phyloP scores from a whole-genome alignment of 352 stramenopile genomes.

The Phytophthora fragariaefolia region DNA sequence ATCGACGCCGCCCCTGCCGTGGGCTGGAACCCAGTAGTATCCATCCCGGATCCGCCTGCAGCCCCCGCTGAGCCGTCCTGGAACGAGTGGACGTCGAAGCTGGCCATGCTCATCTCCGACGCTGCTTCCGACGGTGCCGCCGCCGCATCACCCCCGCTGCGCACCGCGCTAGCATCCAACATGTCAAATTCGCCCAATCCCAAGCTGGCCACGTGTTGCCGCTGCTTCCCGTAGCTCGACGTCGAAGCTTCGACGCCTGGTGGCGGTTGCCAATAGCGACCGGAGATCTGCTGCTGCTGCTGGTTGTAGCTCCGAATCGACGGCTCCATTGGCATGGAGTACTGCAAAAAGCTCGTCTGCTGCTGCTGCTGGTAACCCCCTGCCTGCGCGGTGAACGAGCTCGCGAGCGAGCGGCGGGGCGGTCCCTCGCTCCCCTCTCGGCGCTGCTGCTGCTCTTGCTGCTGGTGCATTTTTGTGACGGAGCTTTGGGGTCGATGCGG shows the following conservation, averaged over 20 bases:
- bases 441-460: conserved; percentile 6
- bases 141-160: conserved; percentile 4
- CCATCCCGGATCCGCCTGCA: not conserved
- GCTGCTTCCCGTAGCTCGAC: conserved; percentile 27
- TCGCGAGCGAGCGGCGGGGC: conserved; percentile 26
- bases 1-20: not conserved
- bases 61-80: conserved; percentile 30
- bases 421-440: conserved; percentile 12
- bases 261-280: conserved; percentile 38
- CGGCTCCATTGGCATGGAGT: conserved; percentile 39
- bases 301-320: conserved; percentile 37
- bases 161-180: conserved; percentile 24
- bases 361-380: conserved; percentile 18
- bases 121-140: conserved; percentile 20
- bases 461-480: conserved; percentile 18
- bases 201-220: conserved; percentile 27
- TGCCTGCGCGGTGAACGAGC: conserved; percentile 15
- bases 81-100: conserved; percentile 50
- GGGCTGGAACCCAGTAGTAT: conserved; percentile 2
- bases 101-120: conserved; percentile 38
- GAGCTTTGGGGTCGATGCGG: not conserved
- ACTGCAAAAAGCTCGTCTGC: conserved; percentile 33
- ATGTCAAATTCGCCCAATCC: conserved; percentile 55
- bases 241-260: conserved; percentile 19
- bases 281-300: conserved; percentile 31